A percentile compares a stretch with the other conserved stretches of the same genome.
These are phyloP conservation scores for Phaeolepiota aurea DNA, from an alignment of 768 basidiomycete species.

Conservation along the genomic window DNA sequence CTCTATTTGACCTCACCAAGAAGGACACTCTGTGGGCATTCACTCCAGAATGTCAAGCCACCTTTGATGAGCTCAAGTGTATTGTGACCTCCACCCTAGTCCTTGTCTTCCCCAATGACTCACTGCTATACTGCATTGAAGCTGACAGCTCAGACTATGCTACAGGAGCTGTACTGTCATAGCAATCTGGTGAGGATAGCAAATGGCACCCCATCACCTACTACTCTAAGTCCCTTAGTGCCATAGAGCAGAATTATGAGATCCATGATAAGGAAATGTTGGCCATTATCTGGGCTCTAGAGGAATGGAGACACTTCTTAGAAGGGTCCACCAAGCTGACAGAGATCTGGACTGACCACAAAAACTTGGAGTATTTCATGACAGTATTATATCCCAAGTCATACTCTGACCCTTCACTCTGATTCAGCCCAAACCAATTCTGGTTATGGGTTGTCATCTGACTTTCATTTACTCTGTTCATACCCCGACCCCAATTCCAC, in stretches of 20 bases:
- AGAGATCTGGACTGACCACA: slow-evolving; percentile 23
- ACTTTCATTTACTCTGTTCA: no score
- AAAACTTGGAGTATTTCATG: slow-evolving; percentile 28
- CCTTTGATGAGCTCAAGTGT: slow-evolving; percentile 20
- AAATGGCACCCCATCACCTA: slow-evolving; percentile 30
- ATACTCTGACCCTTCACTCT: no score
- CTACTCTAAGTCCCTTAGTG: slow-evolving; percentile 17
- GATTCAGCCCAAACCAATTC: no score
- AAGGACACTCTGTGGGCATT: slow-evolving; percentile 16
- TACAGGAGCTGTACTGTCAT: slow-evolving; percentile 17
- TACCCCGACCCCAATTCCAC: no score
- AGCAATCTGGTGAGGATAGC: slow-evolving; percentile 10
- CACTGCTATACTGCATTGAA: slow-evolving; percentile 11
- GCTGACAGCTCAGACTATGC: slow-evolving; percentile 24
- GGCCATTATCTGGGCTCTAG: slow-evolving; percentile 22
- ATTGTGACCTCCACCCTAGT: slow-evolving; percentile 13
- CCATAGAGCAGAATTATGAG: slow-evolving; percentile 36
- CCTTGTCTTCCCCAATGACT: slow-evolving; percentile 7
- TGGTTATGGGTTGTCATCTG: no score
- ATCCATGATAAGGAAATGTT: slow-evolving; percentile 44
- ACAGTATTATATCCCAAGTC: no score
- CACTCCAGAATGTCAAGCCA: slow-evolving; percentile 3
- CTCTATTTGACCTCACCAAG: slow-evolving; percentile 18
- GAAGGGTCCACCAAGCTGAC: slow-evolving; percentile 11
- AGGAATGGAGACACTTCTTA: slow-evolving; percentile 17